These are phyloP conservation scores for Pythium utonaiense DNA, from an alignment of 352 stramenopile genomes.

Conservation along the genomic window DNA sequence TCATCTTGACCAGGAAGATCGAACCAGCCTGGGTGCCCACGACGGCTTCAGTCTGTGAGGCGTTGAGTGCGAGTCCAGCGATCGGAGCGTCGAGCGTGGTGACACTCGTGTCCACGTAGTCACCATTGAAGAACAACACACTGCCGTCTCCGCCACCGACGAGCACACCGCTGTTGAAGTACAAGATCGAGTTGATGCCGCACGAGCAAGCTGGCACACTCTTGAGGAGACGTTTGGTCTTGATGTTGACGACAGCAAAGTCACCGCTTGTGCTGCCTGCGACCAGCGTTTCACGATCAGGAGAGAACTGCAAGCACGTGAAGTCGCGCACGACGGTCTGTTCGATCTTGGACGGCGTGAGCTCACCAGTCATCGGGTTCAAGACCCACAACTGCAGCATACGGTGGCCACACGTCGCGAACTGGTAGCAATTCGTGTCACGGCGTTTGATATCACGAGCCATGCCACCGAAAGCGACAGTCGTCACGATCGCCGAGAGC, in stretches of 20 bases:
- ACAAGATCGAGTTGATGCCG: constrained; percentile 65
- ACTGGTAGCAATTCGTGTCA: constrained; percentile 86
- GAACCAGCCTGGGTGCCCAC: constrained; percentile 74
- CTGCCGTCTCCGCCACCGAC: constrained; percentile 86
- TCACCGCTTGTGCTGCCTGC: constrained; percentile 86
- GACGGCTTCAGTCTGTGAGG: constrained; percentile 58
- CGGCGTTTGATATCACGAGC: constrained; percentile 88
- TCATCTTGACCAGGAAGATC: constrained; percentile 62
- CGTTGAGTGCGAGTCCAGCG: constrained; percentile 50
- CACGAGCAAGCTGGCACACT: constrained; percentile 78
- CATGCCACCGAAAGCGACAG: constrained; percentile 82
- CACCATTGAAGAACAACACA: constrained; percentile 70
- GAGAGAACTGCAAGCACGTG: constrained; percentile 78
- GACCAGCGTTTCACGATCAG: constrained; percentile 77
- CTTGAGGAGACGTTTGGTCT: constrained; percentile 62
- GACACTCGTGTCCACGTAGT: constrained; percentile 72
- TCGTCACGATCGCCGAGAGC: constrained; percentile 48
- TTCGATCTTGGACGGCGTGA: constrained; percentile 67
- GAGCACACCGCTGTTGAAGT: constrained; percentile 42
- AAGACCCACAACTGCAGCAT: constrained; percentile 84
- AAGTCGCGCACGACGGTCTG: constrained; percentile 78
- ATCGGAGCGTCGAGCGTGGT: constrained; percentile 67
- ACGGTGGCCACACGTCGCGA: constrained; percentile 78
- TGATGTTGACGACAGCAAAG: constrained; percentile 79
- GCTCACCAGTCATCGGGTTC: constrained; percentile 80